phyloP scores from a whole-genome alignment of 2,329 filamentous ascomycete genomes.

The Aspergillus cejpii region DNA sequence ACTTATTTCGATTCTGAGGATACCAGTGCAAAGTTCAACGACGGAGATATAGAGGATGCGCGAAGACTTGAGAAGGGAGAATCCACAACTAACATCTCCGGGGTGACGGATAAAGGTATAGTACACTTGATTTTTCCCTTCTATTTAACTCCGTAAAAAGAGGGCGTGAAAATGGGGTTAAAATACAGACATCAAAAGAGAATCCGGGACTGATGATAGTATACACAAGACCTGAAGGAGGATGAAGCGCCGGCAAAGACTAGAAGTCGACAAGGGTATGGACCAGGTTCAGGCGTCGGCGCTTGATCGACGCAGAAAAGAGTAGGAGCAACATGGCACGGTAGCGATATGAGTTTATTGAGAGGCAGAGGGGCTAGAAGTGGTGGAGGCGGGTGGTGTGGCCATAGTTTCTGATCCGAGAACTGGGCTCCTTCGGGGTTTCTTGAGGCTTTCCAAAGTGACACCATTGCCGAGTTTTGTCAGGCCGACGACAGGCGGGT shows the following conservation, averaged over 20 bases:
- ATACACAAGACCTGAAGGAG: conserved; percentile 35
- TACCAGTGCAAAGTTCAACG: conserved; percentile 39
- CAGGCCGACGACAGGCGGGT: conserved; percentile 81
- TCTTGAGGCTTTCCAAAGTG: conserved; percentile 75
- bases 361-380: conserved; percentile 32
- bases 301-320: conserved; percentile 34
- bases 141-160: conserved; percentile 26
- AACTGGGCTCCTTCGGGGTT: conserved; percentile 63
- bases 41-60: conserved; percentile 49
- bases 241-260: conserved; percentile 36
- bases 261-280: conserved; percentile 50
- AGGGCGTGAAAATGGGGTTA: conserved; percentile 16
- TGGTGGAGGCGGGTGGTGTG: conserved; percentile 28
- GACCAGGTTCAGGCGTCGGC: conserved; percentile 50
- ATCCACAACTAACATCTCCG: conserved; percentile 41
- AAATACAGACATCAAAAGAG: conserved; percentile 17
- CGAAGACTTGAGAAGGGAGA: conserved; percentile 52
- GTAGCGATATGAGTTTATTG: conserved; percentile 25
- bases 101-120: conserved; percentile 37
- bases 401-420: conserved; percentile 28
- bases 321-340: conserved; percentile 9
- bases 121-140: conserved; percentile 22
- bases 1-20: conserved; percentile 35
- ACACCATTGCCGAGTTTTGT: conserved; percentile 79
- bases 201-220: conserved; percentile 36